Base-by-base conservation (phyloP, 2,329 filamentous ascomycete genomes). In the Pyrenophora seminiperda region DNA sequence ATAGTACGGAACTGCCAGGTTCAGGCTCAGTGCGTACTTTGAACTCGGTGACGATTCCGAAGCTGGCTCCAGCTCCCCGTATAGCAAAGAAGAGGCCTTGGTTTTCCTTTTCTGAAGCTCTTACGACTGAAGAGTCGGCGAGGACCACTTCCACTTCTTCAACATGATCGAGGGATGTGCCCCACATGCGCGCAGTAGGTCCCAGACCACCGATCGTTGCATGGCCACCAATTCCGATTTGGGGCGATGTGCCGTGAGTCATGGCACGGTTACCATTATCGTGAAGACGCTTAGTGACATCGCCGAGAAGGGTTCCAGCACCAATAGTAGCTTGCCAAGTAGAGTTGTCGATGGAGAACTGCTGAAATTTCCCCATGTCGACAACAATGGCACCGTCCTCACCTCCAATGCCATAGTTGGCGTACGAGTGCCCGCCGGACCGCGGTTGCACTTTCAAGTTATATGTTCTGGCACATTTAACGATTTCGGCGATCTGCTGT, bases 361-460 rank as follows among this genome's bases (percentile, higher is more conserved):
- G 67, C 50, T 78, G 75, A 60, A 81, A 77, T 41, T 75, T 67
- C 53, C 77, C 73, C 54, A 82, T 62, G 56, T 81, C 78, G n/a
- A 83, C 71, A 0, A 80, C 74, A 20, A 82, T 67, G 29, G 76
- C 74, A 9, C 75, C 75, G 39, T 80, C 69, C 53, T 75, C 64
- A 10, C 78, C 79, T 7, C 79, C 78, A 3, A 79, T 71, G 65
- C 68, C 65, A 53, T 79, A 77, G 2, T 79, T 79, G 0, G 73
- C 84, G 53, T 84, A 88, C 0, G 83, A 86, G 58, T 88, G 85
- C 0, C 85, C 85, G 3, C 85, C 85, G 1, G 82, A 83, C 37
- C 78, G 80, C n/a, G 84, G 78, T 62, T 87, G 83, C 0, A 87
- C 82, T 53, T 81, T 80, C 31, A 82, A 64, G 5, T 73, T 73